Conservation (phyloP, 441 rosid genomes). For the Gossypium davidsonii region DNA sequence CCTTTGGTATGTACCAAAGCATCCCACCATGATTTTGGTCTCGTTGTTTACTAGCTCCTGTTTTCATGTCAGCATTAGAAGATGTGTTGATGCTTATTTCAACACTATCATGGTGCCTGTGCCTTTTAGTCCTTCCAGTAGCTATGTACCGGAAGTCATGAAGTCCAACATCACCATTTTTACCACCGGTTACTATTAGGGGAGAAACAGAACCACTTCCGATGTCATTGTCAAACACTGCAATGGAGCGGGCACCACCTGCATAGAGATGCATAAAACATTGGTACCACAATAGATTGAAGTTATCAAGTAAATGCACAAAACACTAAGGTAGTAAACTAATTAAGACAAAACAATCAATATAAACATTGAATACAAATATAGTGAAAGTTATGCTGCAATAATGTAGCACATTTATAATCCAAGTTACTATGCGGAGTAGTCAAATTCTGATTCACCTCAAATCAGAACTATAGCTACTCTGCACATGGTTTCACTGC, state of each 20-base stretch:
- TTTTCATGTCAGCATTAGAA: slow-evolving; percentile 25
- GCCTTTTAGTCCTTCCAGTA: slow-evolving; percentile 75
- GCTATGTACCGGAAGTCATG: slow-evolving; percentile 94
- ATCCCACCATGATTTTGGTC: slow-evolving; percentile 71
- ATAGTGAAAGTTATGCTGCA: not conserved
- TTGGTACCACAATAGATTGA: not conserved
- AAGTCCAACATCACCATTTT: slow-evolving; percentile 82
- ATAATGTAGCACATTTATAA: not conserved
- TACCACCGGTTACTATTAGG: slow-evolving; percentile 87
- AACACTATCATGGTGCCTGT: slow-evolving; percentile 40
- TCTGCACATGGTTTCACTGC: not conserved
- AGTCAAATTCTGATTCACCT: not conserved
- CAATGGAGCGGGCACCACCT: slow-evolving; percentile 93
- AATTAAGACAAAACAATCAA: not conserved
- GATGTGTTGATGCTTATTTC: slow-evolving; percentile 33
- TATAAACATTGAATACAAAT: not conserved
- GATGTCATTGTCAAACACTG: slow-evolving; percentile 77
- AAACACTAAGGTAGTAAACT: slow-evolving; percentile 4
- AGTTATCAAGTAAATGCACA: slow-evolving; percentile 12
- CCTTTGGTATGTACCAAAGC: slow-evolving; percentile 98
- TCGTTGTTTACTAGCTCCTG: slow-evolving; percentile 31
- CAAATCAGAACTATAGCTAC: not conserved
- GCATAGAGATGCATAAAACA: slow-evolving; percentile 19
- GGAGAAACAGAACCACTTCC: slow-evolving; percentile 94
- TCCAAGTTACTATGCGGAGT: not conserved